Evolutionary conservation across 148 eudicot genomes (phyloP).

Genomic region (Fallopia convolvulus): DNA sequence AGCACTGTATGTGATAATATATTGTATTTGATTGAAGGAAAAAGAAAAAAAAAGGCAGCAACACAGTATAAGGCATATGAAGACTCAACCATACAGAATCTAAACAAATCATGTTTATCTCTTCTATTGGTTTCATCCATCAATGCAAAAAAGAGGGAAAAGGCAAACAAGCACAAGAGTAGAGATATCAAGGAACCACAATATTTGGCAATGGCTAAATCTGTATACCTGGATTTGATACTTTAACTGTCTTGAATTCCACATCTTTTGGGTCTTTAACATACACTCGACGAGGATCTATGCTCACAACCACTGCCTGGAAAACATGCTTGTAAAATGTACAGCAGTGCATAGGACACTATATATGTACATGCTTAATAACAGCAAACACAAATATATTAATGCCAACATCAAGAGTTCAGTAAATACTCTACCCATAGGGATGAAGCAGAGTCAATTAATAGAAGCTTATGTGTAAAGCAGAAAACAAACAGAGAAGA

Average conservation of each 20-base stretch:
- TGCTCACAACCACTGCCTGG: conserved; percentile 97
- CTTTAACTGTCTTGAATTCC: conserved; percentile 55
- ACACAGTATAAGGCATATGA: neutral
- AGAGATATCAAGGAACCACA: neutral
- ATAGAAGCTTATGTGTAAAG: neutral
- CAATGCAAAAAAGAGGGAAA: neutral
- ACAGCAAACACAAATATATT: neutral
- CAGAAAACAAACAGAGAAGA: neutral
- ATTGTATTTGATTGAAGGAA: neutral
- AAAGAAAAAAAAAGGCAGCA: too few species aligned
- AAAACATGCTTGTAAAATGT: neutral
- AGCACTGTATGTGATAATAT: neutral
- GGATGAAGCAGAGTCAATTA: neutral
- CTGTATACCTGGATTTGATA: conserved; percentile 60
- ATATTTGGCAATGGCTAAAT: conserved; percentile 5
- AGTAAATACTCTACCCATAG: neutral
- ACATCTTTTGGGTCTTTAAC: conserved; percentile 54
- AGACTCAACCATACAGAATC: neutral
- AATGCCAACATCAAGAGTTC: neutral
- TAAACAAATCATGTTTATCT: neutral
- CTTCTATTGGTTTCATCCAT: neutral
- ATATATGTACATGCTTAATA: neutral
- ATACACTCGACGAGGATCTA: conserved; percentile 93
- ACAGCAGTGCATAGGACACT: neutral
- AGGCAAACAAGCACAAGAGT: neutral